Evolutionary conservation across 2,329 filamentous ascomycete species (phyloP).

Genomic region (Alternaria brassicae): DNA sequence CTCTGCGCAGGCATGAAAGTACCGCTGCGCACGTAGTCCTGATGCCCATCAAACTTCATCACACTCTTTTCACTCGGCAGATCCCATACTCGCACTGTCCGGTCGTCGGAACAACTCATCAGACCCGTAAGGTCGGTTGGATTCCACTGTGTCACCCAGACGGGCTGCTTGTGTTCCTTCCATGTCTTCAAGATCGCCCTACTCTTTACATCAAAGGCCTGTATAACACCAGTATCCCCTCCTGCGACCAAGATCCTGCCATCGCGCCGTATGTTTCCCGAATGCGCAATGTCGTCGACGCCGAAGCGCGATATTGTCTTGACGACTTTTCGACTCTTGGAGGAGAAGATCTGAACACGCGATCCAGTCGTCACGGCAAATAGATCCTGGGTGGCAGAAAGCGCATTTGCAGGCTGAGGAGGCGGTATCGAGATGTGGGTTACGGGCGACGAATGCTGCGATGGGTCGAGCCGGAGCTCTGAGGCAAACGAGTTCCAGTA

Average conservation of each 20-base stretch:
- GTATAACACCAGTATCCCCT: constrained; percentile 89
- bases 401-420: constrained; percentile 51
- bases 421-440: constrained; percentile 82
- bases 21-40: constrained; percentile 89
- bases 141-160: constrained; percentile 92
- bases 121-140: constrained; percentile 83
- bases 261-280: constrained; percentile 86
- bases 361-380: constrained; percentile 96
- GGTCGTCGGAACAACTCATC: constrained; percentile 90
- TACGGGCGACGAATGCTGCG: constrained; percentile 86
- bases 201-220: constrained; percentile 91
- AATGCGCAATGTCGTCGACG: constrained; percentile 81
- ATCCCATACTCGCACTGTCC: constrained; percentile 93
- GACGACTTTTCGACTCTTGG: constrained; percentile 86
- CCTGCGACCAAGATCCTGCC: constrained; percentile 89
- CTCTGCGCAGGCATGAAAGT: constrained; percentile 80
- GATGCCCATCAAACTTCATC: constrained; percentile 82
- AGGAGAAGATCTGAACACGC: constrained; percentile 91
- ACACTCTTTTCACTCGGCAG: constrained; percentile 79
- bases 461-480: constrained; percentile 80
- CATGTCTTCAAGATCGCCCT: constrained; percentile 94
- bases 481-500: constrained; percentile 98
- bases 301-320: constrained; percentile 92
- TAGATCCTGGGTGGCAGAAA: constrained; percentile 62
- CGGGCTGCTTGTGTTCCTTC: constrained; percentile 91